phyloP scores from a whole-genome alignment of 176 grass and related monocot genomes.

The Eleusine indica region DNA sequence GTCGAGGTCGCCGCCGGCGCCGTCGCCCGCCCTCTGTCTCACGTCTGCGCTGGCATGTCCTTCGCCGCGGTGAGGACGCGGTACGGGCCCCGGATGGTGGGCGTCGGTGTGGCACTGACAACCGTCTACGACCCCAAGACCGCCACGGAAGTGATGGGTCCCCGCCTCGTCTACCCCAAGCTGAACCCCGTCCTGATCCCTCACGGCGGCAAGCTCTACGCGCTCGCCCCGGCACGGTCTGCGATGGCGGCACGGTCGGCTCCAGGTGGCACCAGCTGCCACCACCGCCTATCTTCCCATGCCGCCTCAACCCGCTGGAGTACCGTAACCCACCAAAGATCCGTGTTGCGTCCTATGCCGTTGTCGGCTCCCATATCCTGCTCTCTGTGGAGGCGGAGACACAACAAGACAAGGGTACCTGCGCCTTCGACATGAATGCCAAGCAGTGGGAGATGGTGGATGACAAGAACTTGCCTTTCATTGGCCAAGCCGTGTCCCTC shows the following conservation, averaged over 20 bases:
- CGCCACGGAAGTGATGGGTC: not conserved
- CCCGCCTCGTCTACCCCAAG: not conserved
- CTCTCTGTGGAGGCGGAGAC: too few species aligned
- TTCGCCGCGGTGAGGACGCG: not conserved
- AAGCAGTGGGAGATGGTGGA: not conserved
- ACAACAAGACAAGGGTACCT: slow-evolving; percentile 24
- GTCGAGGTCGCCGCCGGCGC: too few species aligned
- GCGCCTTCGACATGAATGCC: not conserved
- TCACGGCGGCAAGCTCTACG: slow-evolving; percentile 1
- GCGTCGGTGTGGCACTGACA: not conserved
- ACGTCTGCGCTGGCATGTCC: too few species aligned
- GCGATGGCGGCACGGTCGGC: too few species aligned
- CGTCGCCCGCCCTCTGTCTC: too few species aligned
- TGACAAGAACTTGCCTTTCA: slow-evolving; percentile 1
- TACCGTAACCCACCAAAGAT: not conserved
- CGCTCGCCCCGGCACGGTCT: not conserved
- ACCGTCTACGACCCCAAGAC: slow-evolving; percentile 11
- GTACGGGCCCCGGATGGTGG: not conserved
- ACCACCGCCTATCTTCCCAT: slow-evolving; percentile 12
- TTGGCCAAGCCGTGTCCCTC: not conserved
- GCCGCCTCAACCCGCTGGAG: slow-evolving; percentile 21
- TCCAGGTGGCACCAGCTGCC: not conserved
- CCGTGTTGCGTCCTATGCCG: not conserved
- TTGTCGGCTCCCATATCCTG: too few species aligned
- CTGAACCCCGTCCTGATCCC: slow-evolving; percentile 8